phyloP scores from a whole-genome alignment of 2,329 filamentous ascomycete species.

The Talaromyces piceae region DNA sequence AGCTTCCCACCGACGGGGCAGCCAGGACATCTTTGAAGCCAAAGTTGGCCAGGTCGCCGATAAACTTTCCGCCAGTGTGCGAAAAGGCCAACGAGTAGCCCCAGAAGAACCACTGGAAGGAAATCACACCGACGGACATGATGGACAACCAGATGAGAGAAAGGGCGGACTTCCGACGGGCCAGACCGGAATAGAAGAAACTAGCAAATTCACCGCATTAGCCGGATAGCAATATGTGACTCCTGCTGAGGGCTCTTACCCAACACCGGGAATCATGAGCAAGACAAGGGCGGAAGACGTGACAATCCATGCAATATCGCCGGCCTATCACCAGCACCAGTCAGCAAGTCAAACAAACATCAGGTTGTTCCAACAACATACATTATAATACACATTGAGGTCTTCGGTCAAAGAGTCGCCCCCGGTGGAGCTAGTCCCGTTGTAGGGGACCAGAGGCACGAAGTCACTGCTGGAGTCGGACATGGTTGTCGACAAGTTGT shows the following conservation, averaged over 20 bases:
- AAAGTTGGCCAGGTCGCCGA: slow-evolving; percentile 73
- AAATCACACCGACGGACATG: slow-evolving; percentile 70
- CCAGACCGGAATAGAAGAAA: slow-evolving; percentile 90
- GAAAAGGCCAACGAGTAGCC: slow-evolving; percentile 80
- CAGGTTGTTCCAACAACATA: slow-evolving; percentile 6
- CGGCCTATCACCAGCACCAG: slow-evolving; percentile 47
- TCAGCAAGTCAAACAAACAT: neutral
- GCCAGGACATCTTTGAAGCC: slow-evolving; percentile 70
- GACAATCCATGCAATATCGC: slow-evolving; percentile 77
- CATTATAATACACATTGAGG: slow-evolving; percentile 76
- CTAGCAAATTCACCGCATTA: slow-evolving; percentile 31
- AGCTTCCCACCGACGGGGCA: slow-evolving; percentile 65
- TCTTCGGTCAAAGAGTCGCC: slow-evolving; percentile 61
- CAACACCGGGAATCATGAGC: slow-evolving; percentile 89
- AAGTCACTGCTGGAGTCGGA: slow-evolving; percentile 18
- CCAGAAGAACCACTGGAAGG: slow-evolving; percentile 96
- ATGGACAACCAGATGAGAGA: slow-evolving; percentile 80
- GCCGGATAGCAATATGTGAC: slow-evolving; percentile 8
- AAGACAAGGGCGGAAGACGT: slow-evolving; percentile 70
- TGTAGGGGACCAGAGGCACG: slow-evolving; percentile 48
- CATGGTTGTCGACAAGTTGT: slow-evolving; percentile 17
- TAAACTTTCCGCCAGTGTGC: slow-evolving; percentile 65
- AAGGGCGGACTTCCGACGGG: slow-evolving; percentile 79
- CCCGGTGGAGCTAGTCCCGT: slow-evolving; percentile 53
- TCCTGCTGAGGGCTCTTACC: slow-evolving; percentile 34